phyloP scores from a whole-genome alignment of 2,329 filamentous ascomycete genomes.

The Leptoxyphium fumago region DNA sequence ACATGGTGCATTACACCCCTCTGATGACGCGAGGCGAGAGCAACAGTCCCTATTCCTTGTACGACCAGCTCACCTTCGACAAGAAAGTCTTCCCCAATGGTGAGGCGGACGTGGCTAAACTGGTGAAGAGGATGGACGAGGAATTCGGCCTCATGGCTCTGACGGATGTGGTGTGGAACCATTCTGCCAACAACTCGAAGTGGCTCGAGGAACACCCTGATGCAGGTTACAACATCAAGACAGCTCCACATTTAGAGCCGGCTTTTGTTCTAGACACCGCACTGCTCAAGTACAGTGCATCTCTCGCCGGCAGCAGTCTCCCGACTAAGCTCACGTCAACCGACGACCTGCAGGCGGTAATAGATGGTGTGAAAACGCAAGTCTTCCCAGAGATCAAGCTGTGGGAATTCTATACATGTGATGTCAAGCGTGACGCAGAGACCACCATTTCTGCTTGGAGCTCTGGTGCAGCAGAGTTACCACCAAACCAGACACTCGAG shows the following conservation, averaged over 20 bases:
- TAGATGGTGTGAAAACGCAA: conserved; percentile 68
- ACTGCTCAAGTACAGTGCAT: conserved; percentile 49
- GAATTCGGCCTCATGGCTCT: conserved; percentile 74
- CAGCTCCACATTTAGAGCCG: conserved; percentile 57
- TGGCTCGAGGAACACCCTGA: conserved; percentile 94
- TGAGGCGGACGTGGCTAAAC: conserved; percentile 60
- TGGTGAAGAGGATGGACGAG: conserved; percentile 70
- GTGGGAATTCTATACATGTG: conserved; percentile 86
- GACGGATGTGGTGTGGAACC: conserved; percentile 95
- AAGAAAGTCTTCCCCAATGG: conserved; percentile 67
- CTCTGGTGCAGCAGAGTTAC: conserved; percentile 37
- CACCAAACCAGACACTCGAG: conserved; percentile 38
- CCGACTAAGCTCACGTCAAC: conserved; percentile 56
- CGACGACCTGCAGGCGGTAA: conserved; percentile 64
- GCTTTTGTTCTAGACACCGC: conserved; percentile 64
- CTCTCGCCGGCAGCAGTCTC: conserved; percentile 53
- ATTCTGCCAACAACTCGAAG: conserved; percentile 87
- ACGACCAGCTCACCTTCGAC: conserved; percentile 83
- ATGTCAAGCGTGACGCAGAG: conserved; percentile 59
- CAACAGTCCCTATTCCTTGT: conserved; percentile 95
- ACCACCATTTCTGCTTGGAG: conserved; percentile 60
- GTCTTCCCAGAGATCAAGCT: conserved; percentile 65
- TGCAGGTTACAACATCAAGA: conserved; percentile 84
- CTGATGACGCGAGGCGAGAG: conserved; percentile 77
- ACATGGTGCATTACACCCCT: conserved; percentile 98